These are phyloP conservation scores for Russula olivacea DNA, from an alignment of 768 basidiomycete species.

Conservation along the genomic window DNA sequence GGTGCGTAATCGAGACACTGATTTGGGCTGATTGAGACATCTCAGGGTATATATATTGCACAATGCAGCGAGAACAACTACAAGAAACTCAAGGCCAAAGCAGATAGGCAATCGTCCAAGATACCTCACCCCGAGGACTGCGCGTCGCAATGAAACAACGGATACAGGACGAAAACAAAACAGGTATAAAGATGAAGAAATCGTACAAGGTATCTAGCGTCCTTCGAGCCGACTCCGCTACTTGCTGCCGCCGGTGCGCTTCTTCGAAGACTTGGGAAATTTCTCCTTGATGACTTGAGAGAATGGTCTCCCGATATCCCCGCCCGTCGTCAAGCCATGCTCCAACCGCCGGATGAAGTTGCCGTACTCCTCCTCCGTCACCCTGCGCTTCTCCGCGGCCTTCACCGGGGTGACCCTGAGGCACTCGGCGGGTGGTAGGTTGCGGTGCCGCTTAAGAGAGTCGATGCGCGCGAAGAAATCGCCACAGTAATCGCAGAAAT, in stretches of 20 bases:
- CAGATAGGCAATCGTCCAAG: too few relatives aligned
- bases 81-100: too few relatives aligned
- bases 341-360: background rate
- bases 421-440: background rate
- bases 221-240: background rate
- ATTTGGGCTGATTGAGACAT: too few relatives aligned
- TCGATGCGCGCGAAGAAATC: constrained; percentile 1
- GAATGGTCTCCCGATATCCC: background rate
- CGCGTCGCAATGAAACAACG: background rate
- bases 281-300: background rate
- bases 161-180: background rate
- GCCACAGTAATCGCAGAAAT: background rate
- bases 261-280: background rate
- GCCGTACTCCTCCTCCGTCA: background rate
- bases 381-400: background rate
- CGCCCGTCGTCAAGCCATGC: background rate
- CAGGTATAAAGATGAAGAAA: background rate
- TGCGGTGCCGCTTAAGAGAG: background rate
- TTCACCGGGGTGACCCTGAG: too few relatives aligned
- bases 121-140: background rate
- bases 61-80: too few relatives aligned
- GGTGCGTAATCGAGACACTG: too few relatives aligned
- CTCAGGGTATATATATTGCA: too few relatives aligned
- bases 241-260: background rate
- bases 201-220: background rate